phyloP scores from a whole-genome alignment of 1,139 yeast genomes.

The Kodamaea sp. region DNA sequence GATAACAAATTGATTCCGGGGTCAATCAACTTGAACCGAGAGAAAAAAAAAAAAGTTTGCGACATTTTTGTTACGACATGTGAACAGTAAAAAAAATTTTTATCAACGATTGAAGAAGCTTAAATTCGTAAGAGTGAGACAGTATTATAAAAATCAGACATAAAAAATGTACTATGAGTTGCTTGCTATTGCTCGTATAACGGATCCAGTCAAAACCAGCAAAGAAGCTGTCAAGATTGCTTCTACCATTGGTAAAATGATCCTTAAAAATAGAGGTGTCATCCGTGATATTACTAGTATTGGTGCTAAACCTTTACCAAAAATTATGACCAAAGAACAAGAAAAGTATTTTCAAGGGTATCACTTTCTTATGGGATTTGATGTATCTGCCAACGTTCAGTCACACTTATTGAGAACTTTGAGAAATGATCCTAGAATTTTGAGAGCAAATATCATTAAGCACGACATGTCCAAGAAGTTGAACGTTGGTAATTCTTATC shows the following conservation, averaged over 20 bases:
- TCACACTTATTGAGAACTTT: slow-evolving; percentile 77
- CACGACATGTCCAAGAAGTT: slow-evolving; percentile 56
- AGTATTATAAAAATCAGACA: neutral
- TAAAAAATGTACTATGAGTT: slow-evolving; percentile 81
- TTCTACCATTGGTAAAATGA: slow-evolving; percentile 77
- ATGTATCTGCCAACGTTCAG: slow-evolving; percentile 81
- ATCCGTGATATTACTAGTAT: slow-evolving; percentile 76
- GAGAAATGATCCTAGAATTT: slow-evolving; percentile 84
- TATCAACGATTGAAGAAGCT: slow-evolving; percentile 2
- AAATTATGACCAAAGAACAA: slow-evolving; percentile 78
- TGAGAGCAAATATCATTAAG: slow-evolving; percentile 71
- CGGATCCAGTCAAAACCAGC: slow-evolving; percentile 51
- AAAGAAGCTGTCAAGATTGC: slow-evolving; percentile 69
- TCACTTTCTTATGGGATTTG: slow-evolving; percentile 83
- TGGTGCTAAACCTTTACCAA: slow-evolving; percentile 78
- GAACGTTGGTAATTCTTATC: slow-evolving; percentile 52
- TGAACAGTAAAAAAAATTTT: neutral
- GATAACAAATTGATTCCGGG: slow-evolving; percentile 2
- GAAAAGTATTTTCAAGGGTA: slow-evolving; percentile 89
- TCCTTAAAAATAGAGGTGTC: slow-evolving; percentile 88
- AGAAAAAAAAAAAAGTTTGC: too few species aligned
- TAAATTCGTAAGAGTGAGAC: neutral
- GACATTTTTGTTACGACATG: too few species aligned
- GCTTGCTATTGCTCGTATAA: slow-evolving; percentile 81
- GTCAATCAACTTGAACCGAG: neutral